Evolutionary conservation across 2,329 filamentous ascomycete genomes (phyloP).

Genomic region (Trichoderma koningiopsis): DNA sequence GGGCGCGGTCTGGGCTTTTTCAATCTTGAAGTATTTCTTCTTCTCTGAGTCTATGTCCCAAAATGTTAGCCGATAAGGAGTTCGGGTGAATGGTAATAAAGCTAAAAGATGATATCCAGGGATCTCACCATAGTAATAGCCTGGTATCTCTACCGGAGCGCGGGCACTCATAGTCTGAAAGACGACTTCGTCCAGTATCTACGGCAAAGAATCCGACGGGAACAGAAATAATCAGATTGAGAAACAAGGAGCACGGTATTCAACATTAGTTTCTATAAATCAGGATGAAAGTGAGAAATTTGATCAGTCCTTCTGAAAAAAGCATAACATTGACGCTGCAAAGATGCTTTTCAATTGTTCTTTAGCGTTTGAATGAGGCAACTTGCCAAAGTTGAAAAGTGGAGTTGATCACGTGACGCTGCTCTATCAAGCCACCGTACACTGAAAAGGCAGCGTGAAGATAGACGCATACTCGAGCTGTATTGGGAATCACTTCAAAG

Average conservation of each 20-base stretch:
- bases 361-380: background rate
- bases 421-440: too few relatives aligned
- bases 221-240: background rate
- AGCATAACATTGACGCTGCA: background rate
- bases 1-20: conserved; percentile 58
- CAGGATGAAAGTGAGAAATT: background rate
- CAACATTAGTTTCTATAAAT: too few relatives aligned
- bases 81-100: background rate
- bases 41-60: conserved; percentile 52
- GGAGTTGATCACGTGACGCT: background rate
- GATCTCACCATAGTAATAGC: conserved; percentile 55
- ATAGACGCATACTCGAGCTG: background rate
- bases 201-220: too few relatives aligned
- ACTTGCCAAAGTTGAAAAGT: background rate
- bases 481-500: background rate
- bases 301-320: background rate
- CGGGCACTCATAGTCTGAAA: conserved; percentile 32
- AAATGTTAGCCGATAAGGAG: background rate
- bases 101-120: background rate
- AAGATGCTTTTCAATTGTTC: background rate
- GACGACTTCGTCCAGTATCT: background rate
- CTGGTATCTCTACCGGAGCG: conserved; percentile 47
- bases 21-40: conserved; percentile 69
- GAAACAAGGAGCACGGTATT: background rate
- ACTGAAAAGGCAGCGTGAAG: background rate